Evolutionary conservation across 805 yeast genomes (phyloP).

Genomic region (Lachancea mirantina): DNA sequence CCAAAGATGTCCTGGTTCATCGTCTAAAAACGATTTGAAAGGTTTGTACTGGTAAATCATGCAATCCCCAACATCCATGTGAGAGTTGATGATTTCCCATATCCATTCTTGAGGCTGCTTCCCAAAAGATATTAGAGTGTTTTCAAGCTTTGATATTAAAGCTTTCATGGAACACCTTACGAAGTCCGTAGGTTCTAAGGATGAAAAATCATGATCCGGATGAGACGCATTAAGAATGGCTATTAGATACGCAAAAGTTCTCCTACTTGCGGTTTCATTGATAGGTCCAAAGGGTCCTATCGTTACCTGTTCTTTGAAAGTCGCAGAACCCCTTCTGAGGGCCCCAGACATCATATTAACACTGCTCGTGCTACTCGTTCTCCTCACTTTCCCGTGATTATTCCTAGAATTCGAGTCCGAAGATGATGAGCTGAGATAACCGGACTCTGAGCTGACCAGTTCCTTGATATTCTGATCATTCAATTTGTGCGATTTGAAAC

Average conservation of each 20-base stretch:
- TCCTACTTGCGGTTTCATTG: conserved; percentile 75
- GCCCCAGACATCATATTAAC: conserved; percentile 1
- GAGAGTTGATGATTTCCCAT: conserved; percentile 82
- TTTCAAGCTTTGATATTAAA: conserved; percentile 63
- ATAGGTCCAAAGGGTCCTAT: conserved; percentile 86
- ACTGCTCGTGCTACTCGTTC: conserved; percentile 25
- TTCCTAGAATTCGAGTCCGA: conserved; percentile 18
- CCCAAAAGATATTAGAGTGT: conserved; percentile 63
- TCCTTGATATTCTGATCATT: conserved; percentile 32
- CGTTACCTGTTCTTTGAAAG: conserved; percentile 22
- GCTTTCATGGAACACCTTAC: conserved; percentile 43
- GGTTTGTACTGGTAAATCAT: conserved; percentile 55
- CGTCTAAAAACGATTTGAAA: conserved; percentile 31
- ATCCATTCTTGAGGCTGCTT: conserved; percentile 56
- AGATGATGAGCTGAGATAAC: conserved; percentile 27
- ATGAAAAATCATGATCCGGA: conserved; percentile 92
- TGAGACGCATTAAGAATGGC: conserved; percentile 86
- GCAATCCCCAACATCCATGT: conserved; percentile 58
- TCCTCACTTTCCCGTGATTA: conserved; percentile 13
- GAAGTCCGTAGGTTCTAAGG: conserved; percentile 74
- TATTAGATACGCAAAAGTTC: conserved; percentile 83
- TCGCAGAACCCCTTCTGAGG: conserved; percentile 23
- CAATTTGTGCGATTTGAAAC: conserved; percentile 22
- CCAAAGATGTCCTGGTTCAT: conserved; percentile 37
- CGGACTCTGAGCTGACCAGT: conserved; percentile 24